Conservation (phyloP, 176 grass and related monocot genomes). For the Zea mays region DNA sequence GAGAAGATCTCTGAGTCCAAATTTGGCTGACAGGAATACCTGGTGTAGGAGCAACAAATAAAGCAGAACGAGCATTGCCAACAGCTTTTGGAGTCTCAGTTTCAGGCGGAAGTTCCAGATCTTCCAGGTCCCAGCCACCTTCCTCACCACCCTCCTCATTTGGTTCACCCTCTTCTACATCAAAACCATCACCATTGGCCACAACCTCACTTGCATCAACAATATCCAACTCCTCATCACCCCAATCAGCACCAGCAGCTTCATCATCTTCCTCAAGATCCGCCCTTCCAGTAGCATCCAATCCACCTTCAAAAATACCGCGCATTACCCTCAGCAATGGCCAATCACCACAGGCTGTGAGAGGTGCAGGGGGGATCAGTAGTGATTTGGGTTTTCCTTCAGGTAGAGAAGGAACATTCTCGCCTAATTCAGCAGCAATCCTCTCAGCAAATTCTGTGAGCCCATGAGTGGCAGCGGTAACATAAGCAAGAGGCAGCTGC, state of each 20-base stretch:
- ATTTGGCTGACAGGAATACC: slow-evolving; percentile 94
- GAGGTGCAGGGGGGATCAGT: slow-evolving; percentile 70
- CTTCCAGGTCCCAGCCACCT: slow-evolving; percentile 95
- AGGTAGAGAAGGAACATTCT: slow-evolving; percentile 77
- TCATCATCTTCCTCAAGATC: slow-evolving; percentile 78
- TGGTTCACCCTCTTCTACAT: slow-evolving; percentile 59
- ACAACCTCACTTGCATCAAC: slow-evolving; percentile 69
- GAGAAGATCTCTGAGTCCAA: slow-evolving; percentile 96
- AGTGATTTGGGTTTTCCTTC: slow-evolving; percentile 68
- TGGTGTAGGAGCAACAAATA: slow-evolving; percentile 75
- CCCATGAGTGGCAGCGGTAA: slow-evolving; percentile 85
- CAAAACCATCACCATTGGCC: slow-evolving; percentile 58
- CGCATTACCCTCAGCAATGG: slow-evolving; percentile 91
- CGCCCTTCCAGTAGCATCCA: slow-evolving; percentile 69
- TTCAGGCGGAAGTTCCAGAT: slow-evolving; percentile 86
- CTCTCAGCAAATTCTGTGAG: slow-evolving; percentile 74
- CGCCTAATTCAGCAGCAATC: slow-evolving; percentile 80
- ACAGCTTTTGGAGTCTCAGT: slow-evolving; percentile 67
- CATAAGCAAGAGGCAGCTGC: slow-evolving; percentile 91
- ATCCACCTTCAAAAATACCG: slow-evolving; percentile 85
- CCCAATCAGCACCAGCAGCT: slow-evolving; percentile 83
- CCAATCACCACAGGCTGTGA: slow-evolving; percentile 77
- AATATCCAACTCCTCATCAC: slow-evolving; percentile 86
- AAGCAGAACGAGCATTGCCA: slow-evolving; percentile 46
- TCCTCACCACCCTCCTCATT: slow-evolving; percentile 74